These are phyloP conservation scores for Piloderma croceum DNA, from an alignment of 768 basidiomycete genomes.

Conservation along the genomic window DNA sequence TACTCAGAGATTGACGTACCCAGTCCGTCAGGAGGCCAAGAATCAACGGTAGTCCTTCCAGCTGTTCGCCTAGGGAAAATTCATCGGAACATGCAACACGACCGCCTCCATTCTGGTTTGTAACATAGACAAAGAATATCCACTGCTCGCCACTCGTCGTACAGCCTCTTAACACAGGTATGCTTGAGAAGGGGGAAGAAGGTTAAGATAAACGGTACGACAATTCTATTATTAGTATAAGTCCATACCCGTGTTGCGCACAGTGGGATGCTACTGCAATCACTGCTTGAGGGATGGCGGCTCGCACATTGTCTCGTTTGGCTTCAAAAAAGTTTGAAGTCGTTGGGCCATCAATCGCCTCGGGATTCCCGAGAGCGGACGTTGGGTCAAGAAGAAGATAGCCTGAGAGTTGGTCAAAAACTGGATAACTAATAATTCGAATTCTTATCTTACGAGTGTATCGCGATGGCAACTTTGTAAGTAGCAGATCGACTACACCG, in stretches of 20 bases:
- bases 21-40: constrained; percentile 12
- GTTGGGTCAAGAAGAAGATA: constrained; percentile 11
- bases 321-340: constrained; percentile 16
- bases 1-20: too few species aligned
- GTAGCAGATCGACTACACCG: constrained; percentile 13
- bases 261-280: constrained; percentile 14
- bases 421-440: too few species aligned
- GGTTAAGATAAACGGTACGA: too few species aligned
- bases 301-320: constrained; percentile 14
- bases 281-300: constrained; percentile 11
- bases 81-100: constrained; percentile 6
- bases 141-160: constrained; percentile 12
- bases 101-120: constrained; percentile 2
- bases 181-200: constrained; percentile 3
- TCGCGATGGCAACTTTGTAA: constrained; percentile 8
- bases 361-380: constrained; percentile 6
- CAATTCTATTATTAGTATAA: too few species aligned
- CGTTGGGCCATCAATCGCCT: constrained; percentile 5
- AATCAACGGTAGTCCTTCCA: constrained; percentile 9
- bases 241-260: constrained; percentile 6
- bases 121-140: constrained; percentile 13
- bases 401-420: too few species aligned
- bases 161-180: constrained; percentile 10
- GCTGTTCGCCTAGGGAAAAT: constrained; percentile 5
- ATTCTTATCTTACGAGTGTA: constrained; percentile 11